Evolutionary conservation across 2,329 filamentous ascomycete species (phyloP), one percentile per base, ranked within the genome.

Genomic region (Fonsecaea multimorphosa): DNA sequence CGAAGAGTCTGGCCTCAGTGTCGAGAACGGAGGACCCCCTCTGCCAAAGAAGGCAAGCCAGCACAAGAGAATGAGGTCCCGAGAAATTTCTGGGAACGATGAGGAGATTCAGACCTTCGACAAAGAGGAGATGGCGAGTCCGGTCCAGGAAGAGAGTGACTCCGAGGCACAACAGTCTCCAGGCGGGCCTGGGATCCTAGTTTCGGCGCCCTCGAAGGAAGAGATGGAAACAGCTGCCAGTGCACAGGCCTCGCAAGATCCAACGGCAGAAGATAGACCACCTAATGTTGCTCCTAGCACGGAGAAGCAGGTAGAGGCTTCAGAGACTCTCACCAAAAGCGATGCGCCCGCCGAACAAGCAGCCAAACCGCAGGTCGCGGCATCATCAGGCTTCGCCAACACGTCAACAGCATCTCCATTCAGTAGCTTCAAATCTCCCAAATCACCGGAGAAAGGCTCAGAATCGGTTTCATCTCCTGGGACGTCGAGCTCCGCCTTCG

Each of bases 401-500:
- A 44, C 58, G 31, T 79, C 79, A 32, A 69, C 77, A 3, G 72
- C 79, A 16, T 82, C 81, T 14, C 78, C 80, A 5, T 82, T 82
- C 63, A 76, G 76, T 4, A 73, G 74, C 31, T 70, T 80, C 16
- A 73, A 72, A 46, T 65, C 73, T 6, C 68, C 73, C 22, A 75
- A 76, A 65, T 67, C 75, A 14, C 61, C 71, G 19, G 63, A 72
- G 19, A 63, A 71, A 56, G 66, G 69, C 65, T 66, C 67, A 74
- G 69, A 73, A 54, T 44, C 58, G 36, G 40, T 38, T 24, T 52
- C 46, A 7, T 61, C 62, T 40, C 40, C 59, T 5, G 75, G 76
- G 57, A 84, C 86, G 19, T 87, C 89, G 6, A 68, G 82, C 12
- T 85, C 85, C 9, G 86, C 88, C 5, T 93, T 93, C 75, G 86